Conservation (phyloP, 805 yeast species). For the Candida maltosa region DNA sequence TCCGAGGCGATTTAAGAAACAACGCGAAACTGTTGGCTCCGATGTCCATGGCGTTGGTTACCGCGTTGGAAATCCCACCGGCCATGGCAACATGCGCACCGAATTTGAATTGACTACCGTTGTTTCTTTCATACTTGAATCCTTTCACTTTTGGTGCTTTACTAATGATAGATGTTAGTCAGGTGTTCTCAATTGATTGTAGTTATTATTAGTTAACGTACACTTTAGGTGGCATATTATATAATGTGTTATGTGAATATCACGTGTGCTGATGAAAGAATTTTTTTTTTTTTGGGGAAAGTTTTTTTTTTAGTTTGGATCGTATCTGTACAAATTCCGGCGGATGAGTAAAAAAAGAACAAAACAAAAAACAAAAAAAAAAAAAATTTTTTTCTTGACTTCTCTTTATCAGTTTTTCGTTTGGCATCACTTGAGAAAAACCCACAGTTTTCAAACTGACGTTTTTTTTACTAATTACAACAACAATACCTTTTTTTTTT, state of each 20-base stretch:
- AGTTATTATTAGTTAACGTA: slow-evolving; percentile 2
- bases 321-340: no score
- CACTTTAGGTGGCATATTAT: slow-evolving; percentile 9
- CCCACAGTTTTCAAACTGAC: no score
- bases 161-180: background rate
- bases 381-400: slow-evolving; percentile 1
- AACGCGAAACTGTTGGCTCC: slow-evolving; percentile 84
- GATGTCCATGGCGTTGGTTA: slow-evolving; percentile 45
- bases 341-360: background rate
- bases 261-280: no score
- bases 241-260: no score
- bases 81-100: slow-evolving; percentile 89
- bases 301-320: no score
- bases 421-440: no score
- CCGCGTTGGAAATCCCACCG: slow-evolving; percentile 77
- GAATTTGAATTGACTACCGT: slow-evolving; percentile 40
- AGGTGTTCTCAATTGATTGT: slow-evolving; percentile 1
- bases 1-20: slow-evolving; percentile 84
- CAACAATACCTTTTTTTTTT: no score
- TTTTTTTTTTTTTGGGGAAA: no score
- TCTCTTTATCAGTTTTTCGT: background rate
- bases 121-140: slow-evolving; percentile 17
- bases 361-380: slow-evolving; percentile 1
- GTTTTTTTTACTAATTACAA: no score
- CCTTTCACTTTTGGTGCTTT: slow-evolving; percentile 3